phyloP scores from a whole-genome alignment of 257 asterid species.

The Przewalskia tangutica region DNA sequence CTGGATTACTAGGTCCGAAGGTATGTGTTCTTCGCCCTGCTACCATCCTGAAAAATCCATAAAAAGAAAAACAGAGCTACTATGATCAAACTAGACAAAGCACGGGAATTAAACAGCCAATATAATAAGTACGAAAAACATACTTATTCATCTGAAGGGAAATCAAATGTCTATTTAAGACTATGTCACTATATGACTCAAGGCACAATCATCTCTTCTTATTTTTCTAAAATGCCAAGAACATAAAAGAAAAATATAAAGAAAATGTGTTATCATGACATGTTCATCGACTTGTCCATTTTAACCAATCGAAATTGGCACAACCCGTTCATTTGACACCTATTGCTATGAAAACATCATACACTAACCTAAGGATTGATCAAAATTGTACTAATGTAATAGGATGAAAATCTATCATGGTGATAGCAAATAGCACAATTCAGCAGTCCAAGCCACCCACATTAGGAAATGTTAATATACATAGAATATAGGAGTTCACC shows the following conservation, averaged over 20 bases:
- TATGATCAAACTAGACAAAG: background rate
- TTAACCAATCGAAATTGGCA: background rate
- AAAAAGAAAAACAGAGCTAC: background rate
- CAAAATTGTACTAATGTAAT: too few species aligned
- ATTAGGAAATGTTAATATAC: background rate
- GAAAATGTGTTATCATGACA: background rate
- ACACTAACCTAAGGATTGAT: too few species aligned
- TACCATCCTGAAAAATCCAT: slow-evolving; percentile 34
- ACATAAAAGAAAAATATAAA: background rate
- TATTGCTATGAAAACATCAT: background rate
- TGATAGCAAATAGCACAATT: background rate
- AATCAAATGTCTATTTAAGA: background rate
- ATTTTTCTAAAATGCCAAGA: background rate
- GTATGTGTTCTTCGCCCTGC: slow-evolving; percentile 20
- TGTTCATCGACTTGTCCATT: background rate
- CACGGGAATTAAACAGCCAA: background rate
- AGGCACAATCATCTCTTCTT: background rate
- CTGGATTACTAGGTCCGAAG: slow-evolving; percentile 8
- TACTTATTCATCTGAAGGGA: background rate
- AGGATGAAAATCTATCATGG: background rate
- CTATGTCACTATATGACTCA: background rate
- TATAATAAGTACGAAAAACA: background rate
- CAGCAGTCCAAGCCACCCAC: background rate
- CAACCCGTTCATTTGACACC: background rate
- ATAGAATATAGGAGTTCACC: too few species aligned